phyloP scores from a whole-genome alignment of 2,329 filamentous ascomycete genomes.

The Chaetothyriales sp. region DNA sequence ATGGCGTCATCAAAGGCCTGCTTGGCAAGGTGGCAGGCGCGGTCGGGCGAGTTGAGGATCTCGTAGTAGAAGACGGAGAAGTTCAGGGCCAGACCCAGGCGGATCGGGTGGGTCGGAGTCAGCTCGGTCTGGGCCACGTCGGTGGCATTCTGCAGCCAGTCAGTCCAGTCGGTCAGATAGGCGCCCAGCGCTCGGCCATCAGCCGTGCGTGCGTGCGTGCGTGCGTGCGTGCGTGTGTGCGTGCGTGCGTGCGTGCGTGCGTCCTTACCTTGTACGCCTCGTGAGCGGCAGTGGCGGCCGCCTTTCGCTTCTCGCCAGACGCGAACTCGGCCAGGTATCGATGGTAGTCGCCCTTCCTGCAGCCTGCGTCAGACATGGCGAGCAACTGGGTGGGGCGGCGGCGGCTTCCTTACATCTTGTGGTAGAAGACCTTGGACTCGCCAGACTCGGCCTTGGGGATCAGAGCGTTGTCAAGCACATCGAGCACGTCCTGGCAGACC shows the following conservation, averaged over 20 bases:
- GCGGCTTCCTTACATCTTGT: slow-evolving; percentile 99
- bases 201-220: neutral
- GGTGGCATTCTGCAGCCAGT: slow-evolving; percentile 62
- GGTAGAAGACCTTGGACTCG: slow-evolving; percentile 99
- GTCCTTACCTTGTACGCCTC: slow-evolving; percentile 86
- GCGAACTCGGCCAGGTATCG: slow-evolving; percentile 91
- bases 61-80: slow-evolving; percentile 99
- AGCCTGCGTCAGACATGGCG: slow-evolving; percentile 10
- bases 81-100: slow-evolving; percentile 92
- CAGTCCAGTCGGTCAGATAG: neutral
- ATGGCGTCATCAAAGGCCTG: slow-evolving; percentile 98
- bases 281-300: slow-evolving; percentile 70
- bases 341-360: slow-evolving; percentile 94
- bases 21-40: slow-evolving; percentile 96
- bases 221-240: no score
- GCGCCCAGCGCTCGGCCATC: neutral
- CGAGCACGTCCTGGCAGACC: slow-evolving; percentile 94
- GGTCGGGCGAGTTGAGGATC: slow-evolving; percentile 95
- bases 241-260: no score
- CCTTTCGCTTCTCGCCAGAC: slow-evolving; percentile 82
- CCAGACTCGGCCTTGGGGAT: slow-evolving; percentile 93
- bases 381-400: no score
- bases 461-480: slow-evolving; percentile 82
- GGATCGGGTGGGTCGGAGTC: slow-evolving; percentile 94
- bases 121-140: slow-evolving; percentile 97